Conservation (phyloP, 2,329 filamentous ascomycete species). For the Tolypocladium album region DNA sequence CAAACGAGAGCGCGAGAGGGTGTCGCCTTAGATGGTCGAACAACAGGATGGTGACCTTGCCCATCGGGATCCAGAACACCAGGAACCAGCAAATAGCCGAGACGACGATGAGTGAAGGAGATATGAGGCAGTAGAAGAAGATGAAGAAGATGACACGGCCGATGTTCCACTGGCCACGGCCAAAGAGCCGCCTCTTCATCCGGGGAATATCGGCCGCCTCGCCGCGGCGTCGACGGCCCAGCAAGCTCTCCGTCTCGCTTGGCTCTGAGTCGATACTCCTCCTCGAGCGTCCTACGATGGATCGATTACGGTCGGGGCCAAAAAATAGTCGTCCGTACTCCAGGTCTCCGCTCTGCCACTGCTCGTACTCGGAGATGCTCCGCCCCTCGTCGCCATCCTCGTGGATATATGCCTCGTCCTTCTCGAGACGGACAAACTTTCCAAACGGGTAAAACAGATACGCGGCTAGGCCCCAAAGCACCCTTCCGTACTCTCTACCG, state of each 20-base stretch:
- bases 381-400: constrained; percentile 93
- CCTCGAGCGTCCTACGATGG: constrained; percentile 75
- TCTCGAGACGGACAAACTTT: constrained; percentile 85
- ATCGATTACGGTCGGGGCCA: constrained; percentile 67
- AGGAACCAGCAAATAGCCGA: constrained; percentile 89
- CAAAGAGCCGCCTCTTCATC: constrained; percentile 79
- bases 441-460: constrained; percentile 97
- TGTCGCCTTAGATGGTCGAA: constrained; percentile 88
- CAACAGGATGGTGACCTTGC: constrained; percentile 80
- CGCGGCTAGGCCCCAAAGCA: constrained; percentile 72
- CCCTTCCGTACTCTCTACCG: constrained; percentile 72
- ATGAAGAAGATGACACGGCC: constrained; percentile 92
- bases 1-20: constrained; percentile 85
- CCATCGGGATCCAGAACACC: constrained; percentile 98
- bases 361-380: constrained; percentile 97
- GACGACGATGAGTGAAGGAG: constrained; percentile 74
- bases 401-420: constrained; percentile 87
- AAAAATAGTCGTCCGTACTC: constrained; percentile 96
- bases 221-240: constrained; percentile 50
- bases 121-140: constrained; percentile 90
- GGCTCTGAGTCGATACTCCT: constrained; percentile 77
- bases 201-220: constrained; percentile 28
- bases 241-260: constrained; percentile 80
- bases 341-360: constrained; percentile 95
- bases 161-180: constrained; percentile 89